Conservation (phyloP, 1,284 basidiomycete species). For the Cryptococcus sp. region DNA sequence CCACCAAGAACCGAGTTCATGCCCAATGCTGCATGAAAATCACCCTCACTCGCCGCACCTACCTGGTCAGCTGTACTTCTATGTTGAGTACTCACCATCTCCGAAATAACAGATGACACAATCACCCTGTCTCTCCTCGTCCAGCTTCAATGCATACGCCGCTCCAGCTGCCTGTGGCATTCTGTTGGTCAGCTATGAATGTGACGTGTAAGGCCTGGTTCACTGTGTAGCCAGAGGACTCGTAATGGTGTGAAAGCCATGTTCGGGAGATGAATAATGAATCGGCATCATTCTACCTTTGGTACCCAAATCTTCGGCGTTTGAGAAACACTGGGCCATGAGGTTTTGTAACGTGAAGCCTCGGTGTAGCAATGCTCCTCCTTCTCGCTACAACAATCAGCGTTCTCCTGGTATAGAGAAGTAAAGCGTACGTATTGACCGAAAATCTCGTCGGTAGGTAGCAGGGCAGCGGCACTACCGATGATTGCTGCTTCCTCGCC, state of each 20-base stretch:
- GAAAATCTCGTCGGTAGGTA: constrained; percentile 69
- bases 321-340: constrained; percentile 87
- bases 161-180: constrained; percentile 95
- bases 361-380: constrained; percentile 84
- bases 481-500: constrained; percentile 91
- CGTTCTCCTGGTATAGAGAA: background rate
- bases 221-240: constrained; percentile 85
- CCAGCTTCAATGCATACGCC: constrained; percentile 79
- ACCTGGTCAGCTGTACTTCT: background rate
- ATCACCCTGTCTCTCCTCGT: constrained; percentile 65
- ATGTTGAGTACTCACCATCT: constrained; percentile 47
- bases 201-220: constrained; percentile 4
- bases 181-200: constrained; percentile 8
- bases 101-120: constrained; percentile 90
- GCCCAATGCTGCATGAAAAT: constrained; percentile 55
- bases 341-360: constrained; percentile 67
- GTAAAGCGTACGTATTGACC: constrained; percentile 51
- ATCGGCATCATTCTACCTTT: constrained; percentile 88
- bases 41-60: constrained; percentile 54
- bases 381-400: constrained; percentile 60
- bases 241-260: constrained; percentile 91
- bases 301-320: constrained; percentile 70
- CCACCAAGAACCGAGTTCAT: constrained; percentile 52
- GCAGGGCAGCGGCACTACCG: constrained; percentile 81
- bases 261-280: constrained; percentile 76